Base-by-base conservation (phyloP, 2,329 filamentous ascomycete species). In the Aureobasidium sp. region DNA sequence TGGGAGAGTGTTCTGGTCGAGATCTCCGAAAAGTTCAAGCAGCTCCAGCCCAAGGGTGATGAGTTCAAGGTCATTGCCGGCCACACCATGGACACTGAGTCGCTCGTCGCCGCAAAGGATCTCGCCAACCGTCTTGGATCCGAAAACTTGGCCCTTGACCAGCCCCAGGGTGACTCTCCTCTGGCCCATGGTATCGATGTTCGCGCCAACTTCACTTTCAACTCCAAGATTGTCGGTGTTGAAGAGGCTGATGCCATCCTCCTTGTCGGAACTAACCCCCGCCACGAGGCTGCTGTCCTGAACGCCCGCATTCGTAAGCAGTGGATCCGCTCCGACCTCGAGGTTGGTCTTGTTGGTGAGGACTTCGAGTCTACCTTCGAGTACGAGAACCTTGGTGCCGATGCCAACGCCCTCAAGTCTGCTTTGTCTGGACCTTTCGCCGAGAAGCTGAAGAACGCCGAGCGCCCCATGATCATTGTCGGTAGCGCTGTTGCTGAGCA, bases 251-350 rank as follows among this genome's bases (percentile, higher is more conserved):
- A 97, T 77, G 86, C 84, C 69, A 90, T 99, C 64, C 87, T 99
- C 60, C 86, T 99, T 63, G 85, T 99, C 66, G 94, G 93, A 68
- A 97, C 90, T 74, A 99, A 99, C 81, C 89, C 94, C 44, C 87
- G 94, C 68, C 91, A 96, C 73, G 94, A 99, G 79, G 94, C 94
- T 65, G 91, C 94, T 62, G 91, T 94, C 52, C 84, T 99, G 48
- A 99, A 99, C 72, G 92, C 93, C 66, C 90, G 94, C 68, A 99
- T 99, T 73, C 86, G 94, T 71, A 99, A 99, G 82, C 92, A 97
- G 76, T 99, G 93, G 89, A 82, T 99, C 69, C 88, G 92, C 69
- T 97, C 94, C 39, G 92, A 97, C 69, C 85, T 99, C 27, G 89
- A 97, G 75, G 86, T 99, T 70, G 94, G 88, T 67, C 85, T 97